Percentiles rank a stretch among this genome's conserved stretches.
Evolutionary conservation across 148 eudicot genomes (phyloP).

Genomic region (Rhododendron molle): DNA sequence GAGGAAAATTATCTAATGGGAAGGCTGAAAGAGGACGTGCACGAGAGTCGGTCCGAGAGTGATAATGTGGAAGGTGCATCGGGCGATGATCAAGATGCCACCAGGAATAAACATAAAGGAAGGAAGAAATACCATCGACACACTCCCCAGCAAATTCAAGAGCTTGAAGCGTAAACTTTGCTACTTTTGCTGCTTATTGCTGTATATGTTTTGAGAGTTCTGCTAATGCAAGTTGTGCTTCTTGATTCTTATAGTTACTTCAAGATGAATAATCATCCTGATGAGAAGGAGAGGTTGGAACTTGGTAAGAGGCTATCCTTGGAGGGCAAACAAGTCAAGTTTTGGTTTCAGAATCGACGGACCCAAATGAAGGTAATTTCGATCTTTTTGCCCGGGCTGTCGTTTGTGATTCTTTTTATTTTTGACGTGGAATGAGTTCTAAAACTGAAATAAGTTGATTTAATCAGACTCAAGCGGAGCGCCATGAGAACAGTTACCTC

Average conservation of each 20-base stretch:
- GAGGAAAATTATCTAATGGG: slow-evolving; percentile 32
- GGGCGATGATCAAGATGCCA: slow-evolving; percentile 32
- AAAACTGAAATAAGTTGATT: slow-evolving; percentile 10
- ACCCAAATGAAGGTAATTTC: slow-evolving; percentile 79
- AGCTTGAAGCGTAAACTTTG: slow-evolving; percentile 67
- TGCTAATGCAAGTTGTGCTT: background rate
- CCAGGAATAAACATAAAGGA: slow-evolving; percentile 24
- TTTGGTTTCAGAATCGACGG: slow-evolving; percentile 94
- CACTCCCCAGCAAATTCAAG: slow-evolving; percentile 76
- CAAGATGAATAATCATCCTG: slow-evolving; percentile 73
- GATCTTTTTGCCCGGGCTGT: slow-evolving; percentile 10
- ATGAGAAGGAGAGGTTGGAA: slow-evolving; percentile 68
- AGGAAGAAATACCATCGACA: slow-evolving; percentile 73
- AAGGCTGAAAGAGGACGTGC: slow-evolving; percentile 36
- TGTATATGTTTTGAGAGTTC: background rate
- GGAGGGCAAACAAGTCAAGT: slow-evolving; percentile 69
- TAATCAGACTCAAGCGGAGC: slow-evolving; percentile 55
- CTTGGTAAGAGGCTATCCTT: slow-evolving; percentile 58
- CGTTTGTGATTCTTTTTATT: slow-evolving; percentile 1
- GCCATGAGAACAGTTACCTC: slow-evolving; percentile 52
- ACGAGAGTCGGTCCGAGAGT: slow-evolving; percentile 48
- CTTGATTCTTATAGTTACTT: slow-evolving; percentile 42
- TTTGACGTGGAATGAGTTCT: background rate
- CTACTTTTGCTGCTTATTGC: background rate
- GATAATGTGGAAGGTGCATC: slow-evolving; percentile 56